A percentile compares a stretch with the other conserved stretches of the same genome.
phyloP scores from a whole-genome alignment of 148 eudicot genomes.

The Rhododendron mucronatum region DNA sequence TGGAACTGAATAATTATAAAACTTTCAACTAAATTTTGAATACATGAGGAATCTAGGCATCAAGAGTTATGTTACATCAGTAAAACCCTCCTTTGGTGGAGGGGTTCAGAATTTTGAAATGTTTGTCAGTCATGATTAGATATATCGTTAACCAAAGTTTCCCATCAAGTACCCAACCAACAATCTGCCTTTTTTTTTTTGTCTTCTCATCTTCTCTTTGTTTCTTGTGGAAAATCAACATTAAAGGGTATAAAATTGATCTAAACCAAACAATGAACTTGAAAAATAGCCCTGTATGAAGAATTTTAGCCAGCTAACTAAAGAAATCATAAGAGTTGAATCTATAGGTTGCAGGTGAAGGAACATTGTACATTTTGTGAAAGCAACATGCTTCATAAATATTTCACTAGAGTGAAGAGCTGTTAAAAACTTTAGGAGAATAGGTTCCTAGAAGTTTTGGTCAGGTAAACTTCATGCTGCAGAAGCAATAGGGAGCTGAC shows the following conservation, averaged over 20 bases:
- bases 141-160: background rate
- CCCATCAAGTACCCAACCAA: background rate
- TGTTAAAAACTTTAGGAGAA: background rate
- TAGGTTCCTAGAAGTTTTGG: background rate
- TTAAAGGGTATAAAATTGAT: background rate
- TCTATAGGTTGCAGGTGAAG: background rate
- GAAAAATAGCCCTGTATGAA: background rate
- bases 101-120: background rate
- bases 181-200: background rate
- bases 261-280: background rate
- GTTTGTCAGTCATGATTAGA: background rate
- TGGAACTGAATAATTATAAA: background rate
- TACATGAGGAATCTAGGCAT: background rate
- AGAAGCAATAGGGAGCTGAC: background rate
- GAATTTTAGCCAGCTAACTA: background rate
- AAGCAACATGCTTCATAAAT: background rate
- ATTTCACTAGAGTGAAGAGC: background rate
- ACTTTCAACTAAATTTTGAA: background rate
- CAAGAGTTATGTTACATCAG: background rate
- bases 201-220: background rate
- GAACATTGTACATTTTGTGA: background rate
- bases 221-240: background rate
- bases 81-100: background rate
- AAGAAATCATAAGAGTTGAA: background rate
- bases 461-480: background rate